Conservation (phyloP, 768 basidiomycete species). For the Hypsizygus marmoreus region DNA sequence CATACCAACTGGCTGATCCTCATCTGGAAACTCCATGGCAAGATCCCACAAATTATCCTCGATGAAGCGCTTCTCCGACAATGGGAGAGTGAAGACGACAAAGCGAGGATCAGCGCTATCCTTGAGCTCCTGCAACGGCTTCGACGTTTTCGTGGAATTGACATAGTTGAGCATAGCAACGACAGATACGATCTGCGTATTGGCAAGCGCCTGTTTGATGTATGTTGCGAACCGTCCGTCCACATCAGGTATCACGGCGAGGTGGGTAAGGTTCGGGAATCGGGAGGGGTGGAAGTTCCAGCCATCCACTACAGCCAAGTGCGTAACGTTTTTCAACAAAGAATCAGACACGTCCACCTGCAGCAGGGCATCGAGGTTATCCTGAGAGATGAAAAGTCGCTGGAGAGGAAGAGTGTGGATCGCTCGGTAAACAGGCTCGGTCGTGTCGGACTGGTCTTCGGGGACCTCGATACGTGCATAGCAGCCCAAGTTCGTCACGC, state of each 20-base stretch:
- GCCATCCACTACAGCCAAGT: slow-evolving; percentile 10
- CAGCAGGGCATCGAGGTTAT: not conserved
- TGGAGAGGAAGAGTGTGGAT: slow-evolving; percentile 4
- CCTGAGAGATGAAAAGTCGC: not conserved
- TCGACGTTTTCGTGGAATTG: not conserved
- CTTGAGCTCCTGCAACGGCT: slow-evolving; percentile 5
- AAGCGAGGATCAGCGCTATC: slow-evolving; percentile 14
- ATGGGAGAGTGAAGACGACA: slow-evolving; percentile 18
- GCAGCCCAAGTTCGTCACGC: slow-evolving; percentile 1
- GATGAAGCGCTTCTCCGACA: slow-evolving; percentile 12
- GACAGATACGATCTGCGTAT: slow-evolving; percentile 10
- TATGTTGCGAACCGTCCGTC: too few relatives aligned
- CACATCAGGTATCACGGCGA: too few relatives aligned
- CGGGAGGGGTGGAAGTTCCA: slow-evolving; percentile 9
- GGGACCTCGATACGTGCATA: slow-evolving; percentile 12
- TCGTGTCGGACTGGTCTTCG: too few relatives aligned
- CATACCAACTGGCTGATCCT: slow-evolving; percentile 16
- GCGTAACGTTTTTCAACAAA: slow-evolving; percentile 7
- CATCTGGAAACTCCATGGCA: slow-evolving; percentile 19
- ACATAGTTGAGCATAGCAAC: slow-evolving; percentile 16
- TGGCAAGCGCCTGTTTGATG: slow-evolving; percentile 14
- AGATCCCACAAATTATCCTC: slow-evolving; percentile 24
- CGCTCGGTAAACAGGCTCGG: too few relatives aligned
- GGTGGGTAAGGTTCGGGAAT: slow-evolving; percentile 17
- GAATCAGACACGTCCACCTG: not conserved